phyloP scores from a whole-genome alignment of 2,329 filamentous ascomycete genomes.

The Verticillium zaregamsianum region DNA sequence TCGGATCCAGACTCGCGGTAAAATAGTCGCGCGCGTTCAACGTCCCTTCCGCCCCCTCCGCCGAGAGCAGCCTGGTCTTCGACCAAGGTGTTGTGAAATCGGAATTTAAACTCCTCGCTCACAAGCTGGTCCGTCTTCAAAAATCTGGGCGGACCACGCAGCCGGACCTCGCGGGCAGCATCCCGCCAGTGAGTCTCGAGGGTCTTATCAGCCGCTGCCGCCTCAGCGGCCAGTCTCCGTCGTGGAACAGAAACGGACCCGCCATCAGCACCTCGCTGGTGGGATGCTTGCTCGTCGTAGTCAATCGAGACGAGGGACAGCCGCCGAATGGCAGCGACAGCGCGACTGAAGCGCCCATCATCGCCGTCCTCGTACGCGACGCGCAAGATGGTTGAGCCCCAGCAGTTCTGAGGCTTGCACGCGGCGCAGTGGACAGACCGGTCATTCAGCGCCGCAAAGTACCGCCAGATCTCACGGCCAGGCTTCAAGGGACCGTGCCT shows the following conservation, averaged over 20 bases:
- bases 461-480: not conserved
- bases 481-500: not conserved
- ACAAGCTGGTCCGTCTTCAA: slow-evolving; percentile 5
- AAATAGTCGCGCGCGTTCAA: slow-evolving; percentile 2
- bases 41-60: slow-evolving; percentile 2
- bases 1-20: not conserved
- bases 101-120: slow-evolving; percentile 2
- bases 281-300: not conserved
- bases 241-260: too few relatives aligned
- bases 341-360: not conserved
- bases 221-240: too few relatives aligned
- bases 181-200: not conserved
- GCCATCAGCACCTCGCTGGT: too few relatives aligned
- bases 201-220: not conserved
- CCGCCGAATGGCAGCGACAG: slow-evolving; percentile 5
- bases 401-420: slow-evolving; percentile 2
- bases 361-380: slow-evolving; percentile 5
- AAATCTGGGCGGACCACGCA: not conserved
- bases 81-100: slow-evolving; percentile 5
- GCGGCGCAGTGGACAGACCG: not conserved
- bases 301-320: slow-evolving; percentile 3
- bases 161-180: not conserved
- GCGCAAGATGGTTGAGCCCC: slow-evolving; percentile 6
- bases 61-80: slow-evolving; percentile 3
- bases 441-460: not conserved